Evolutionary conservation across 1,139 yeast genomes (phyloP), one percentile per base, ranked within the genome.

Genomic region (Suhomyces coccinellae): DNA sequence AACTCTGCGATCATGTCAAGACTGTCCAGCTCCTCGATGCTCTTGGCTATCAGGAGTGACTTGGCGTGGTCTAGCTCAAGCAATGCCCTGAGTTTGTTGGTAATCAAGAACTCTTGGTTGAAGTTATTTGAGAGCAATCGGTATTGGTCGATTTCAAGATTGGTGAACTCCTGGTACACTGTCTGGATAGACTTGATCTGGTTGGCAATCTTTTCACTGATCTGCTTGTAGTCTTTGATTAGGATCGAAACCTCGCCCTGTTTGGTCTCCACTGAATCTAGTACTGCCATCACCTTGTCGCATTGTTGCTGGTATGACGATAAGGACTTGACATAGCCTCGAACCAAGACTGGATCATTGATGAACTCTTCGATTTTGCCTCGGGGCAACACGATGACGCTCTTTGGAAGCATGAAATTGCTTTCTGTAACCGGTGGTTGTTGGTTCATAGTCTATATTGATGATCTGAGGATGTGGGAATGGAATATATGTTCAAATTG

Each of bases 81-180:
- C 33, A 69, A 47, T 35, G 57, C 59, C 32, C 52, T 53, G 46
- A 57, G 67, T 52, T 70, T 73, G 14, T 52, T 38, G 45, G 63
- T 65, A 41, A 55, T 51, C 41, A 69, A 54, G 33, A 56, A 54
- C 33, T 64, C 69, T 40, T 59, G 66, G 52, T 70, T 70, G 56
- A 63, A 74, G 47, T 68, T 73, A 27, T 71, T 52, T 17, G 75
- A 62, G 16, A 73, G 55, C 27, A 73, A 57, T 50, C 71, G 73
- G 55, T 73, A 72, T 54, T 73, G 79, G 32, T 56, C 58, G 7
- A 71, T 65, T 50, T 74, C 77, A 34, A 69, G 53, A 47, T 62
- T 59, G 29, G 63, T 52, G 54, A 71, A 73, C 49, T 71, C 71
- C 22, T 58, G 59, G 52, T 67, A 66, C 3, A 62, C 50, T 10